Evolutionary conservation across 495 filamentous ascomycete species (phyloP), one percentile per base, ranked within the genome.

Genomic region (Penicillium lividum): DNA sequence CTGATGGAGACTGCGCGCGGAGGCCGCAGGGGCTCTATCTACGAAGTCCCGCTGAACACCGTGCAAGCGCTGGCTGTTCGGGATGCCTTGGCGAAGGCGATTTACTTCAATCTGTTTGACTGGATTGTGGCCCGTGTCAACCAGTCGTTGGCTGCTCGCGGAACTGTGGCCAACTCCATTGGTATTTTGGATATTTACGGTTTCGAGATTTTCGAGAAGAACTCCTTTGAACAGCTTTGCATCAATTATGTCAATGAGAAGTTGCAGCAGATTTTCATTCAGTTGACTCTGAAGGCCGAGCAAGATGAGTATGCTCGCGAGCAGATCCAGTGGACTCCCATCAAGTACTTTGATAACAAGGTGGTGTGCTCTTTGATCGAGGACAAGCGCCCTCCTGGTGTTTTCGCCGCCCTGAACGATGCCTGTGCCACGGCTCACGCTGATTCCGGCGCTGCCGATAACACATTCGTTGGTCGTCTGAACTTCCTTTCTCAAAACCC

Each of bases 221-320:
- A 99, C 76, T 97, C 92, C 58, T 99, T 99, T 65, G 95, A 99
- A 73, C 95, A 99, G 77, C 87, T 99, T 15, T 99, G 95, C 73
- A 99, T 99, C 75, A 99, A 99, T 80, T 99, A 99, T 69, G 95
- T 99, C 68, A 99, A 99, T 75, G 95, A 99, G 73, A 99, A 99
- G 73, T 79, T 99, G 47, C 95, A 99, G 74, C 95, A 99, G 71
- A 99, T 99, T 66, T 99, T 99, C 70, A 99, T 99, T 58, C 95
- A 99, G 72, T 81, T 99, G 58, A 99, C 95, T 0, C 75, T 99
- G 49, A 95, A 94, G 76, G 89, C 95, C 1, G 95, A 99, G 69
- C 95, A 99, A 75, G 95, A 99, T 57, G 95, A 99, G 73, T 99
- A 99, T 61, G 92, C 89, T 11, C 81, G 92, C 47, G 95, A 99